Evolutionary conservation across 192 early-diverging fungal species (phyloP).

Genomic region (Rhizophagus prolifer): DNA sequence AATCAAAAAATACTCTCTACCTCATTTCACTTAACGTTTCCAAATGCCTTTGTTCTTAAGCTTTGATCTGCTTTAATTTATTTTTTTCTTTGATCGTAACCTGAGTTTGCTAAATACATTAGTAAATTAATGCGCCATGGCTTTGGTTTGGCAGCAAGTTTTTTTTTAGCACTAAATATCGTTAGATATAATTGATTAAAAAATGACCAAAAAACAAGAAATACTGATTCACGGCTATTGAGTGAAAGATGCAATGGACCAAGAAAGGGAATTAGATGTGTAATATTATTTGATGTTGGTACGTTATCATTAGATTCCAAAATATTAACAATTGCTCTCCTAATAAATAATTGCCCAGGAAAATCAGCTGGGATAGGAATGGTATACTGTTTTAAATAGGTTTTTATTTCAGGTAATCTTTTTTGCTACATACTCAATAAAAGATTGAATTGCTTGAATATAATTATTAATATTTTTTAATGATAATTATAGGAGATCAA

Average conservation of each 20-base stretch:
- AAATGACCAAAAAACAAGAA: conserved; percentile 2
- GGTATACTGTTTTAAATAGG: not conserved
- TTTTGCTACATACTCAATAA: not conserved
- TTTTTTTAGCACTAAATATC: conserved; percentile 8
- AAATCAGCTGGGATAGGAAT: not conserved
- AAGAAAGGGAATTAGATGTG: not conserved
- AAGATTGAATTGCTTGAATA: too few species aligned
- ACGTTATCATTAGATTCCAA: not conserved
- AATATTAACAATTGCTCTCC: conserved; percentile 1
- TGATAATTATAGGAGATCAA: not conserved
- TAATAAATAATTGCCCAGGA: not conserved
- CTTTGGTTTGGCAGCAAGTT: not conserved
- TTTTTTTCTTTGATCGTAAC: too few species aligned
- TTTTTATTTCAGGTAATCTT: conserved; percentile 6
- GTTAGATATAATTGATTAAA: not conserved
- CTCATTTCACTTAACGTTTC: too few species aligned
- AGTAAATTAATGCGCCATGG: not conserved
- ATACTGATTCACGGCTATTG: not conserved
- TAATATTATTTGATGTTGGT: not conserved
- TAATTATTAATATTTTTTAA: conserved; percentile 13
- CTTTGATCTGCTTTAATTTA: too few species aligned
- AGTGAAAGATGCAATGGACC: too few species aligned
- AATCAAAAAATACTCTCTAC: too few species aligned
- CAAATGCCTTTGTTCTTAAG: too few species aligned
- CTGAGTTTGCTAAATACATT: too few species aligned